These are phyloP conservation scores for Sphaerostilbella broomeana DNA, from an alignment of 2,329 filamentous ascomycete species.

Conservation along the genomic window DNA sequence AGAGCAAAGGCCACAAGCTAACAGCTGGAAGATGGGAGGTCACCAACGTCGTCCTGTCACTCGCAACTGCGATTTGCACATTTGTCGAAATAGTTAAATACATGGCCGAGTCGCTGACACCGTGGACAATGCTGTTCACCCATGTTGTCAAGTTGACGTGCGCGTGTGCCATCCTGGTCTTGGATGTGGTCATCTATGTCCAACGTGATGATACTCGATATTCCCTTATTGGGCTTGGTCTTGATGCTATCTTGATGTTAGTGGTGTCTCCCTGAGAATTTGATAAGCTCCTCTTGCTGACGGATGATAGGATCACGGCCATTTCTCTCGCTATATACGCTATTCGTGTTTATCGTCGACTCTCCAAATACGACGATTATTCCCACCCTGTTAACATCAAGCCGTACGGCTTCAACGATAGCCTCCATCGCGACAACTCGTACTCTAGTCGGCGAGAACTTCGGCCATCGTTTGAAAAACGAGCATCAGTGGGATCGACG, in stretches of 20 bases:
- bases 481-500: conserved; percentile 21
- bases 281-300: background rate
- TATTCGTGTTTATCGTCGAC: conserved; percentile 39
- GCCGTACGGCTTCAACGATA: conserved; percentile 39
- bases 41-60: conserved; percentile 44
- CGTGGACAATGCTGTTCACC: conserved; percentile 47
- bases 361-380: conserved; percentile 45
- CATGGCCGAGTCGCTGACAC: conserved; percentile 45
- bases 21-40: conserved; percentile 42
- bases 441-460: conserved; percentile 18
- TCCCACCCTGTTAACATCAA: conserved; percentile 44
- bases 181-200: conserved; percentile 47
- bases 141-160: conserved; percentile 45
- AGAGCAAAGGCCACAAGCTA: background rate
- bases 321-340: conserved; percentile 41
- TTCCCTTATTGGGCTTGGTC: conserved; percentile 40
- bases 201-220: conserved; percentile 39
- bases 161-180: conserved; percentile 39
- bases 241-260: conserved; percentile 45
- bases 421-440: conserved; percentile 22
- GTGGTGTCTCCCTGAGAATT: conserved; percentile 16
- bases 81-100: conserved; percentile 41
- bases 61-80: conserved; percentile 40
- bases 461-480: conserved; percentile 23
- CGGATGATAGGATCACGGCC: conserved; percentile 33